Conservation (phyloP, 495 filamentous ascomycete species). For the Penicillium malachiteum region DNA sequence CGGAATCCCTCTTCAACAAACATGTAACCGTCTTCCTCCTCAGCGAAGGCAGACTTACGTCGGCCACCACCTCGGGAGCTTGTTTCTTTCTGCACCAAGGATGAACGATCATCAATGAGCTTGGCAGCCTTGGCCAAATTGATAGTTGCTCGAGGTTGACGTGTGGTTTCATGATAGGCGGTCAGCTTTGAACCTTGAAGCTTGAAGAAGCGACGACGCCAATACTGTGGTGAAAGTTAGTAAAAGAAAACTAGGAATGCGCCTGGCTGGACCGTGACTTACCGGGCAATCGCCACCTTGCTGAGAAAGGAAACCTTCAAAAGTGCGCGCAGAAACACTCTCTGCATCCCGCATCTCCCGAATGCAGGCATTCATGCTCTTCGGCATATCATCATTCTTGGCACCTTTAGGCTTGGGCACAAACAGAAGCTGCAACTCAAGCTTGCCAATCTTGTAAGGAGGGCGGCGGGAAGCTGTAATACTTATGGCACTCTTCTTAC, state of each 20-base stretch:
- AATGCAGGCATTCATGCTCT: conserved; percentile 95
- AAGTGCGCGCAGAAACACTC: conserved; percentile 65
- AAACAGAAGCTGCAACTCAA: conserved; percentile 89
- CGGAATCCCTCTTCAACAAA: conserved; percentile 99
- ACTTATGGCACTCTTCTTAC: conserved; percentile 71
- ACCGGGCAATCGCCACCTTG: conserved; percentile 97
- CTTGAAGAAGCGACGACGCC: conserved; percentile 97
- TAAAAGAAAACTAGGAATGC: background rate
- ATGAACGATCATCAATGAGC: conserved; percentile 87
- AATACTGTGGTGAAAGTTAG: conserved; percentile 62
- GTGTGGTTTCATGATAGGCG: conserved; percentile 92
- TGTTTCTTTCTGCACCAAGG: conserved; percentile 76
- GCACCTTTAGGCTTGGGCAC: conserved; percentile 87
- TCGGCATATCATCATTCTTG: conserved; percentile 95
- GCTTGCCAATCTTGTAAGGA: conserved; percentile 91
- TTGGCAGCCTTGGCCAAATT: conserved; percentile 92
- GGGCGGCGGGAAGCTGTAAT: conserved; percentile 64
- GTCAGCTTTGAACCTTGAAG: conserved; percentile 87
- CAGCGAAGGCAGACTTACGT: conserved; percentile 90
- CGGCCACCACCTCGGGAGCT: conserved; percentile 72
- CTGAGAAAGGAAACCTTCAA: conserved; percentile 88
- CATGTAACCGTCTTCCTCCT: conserved; percentile 99
- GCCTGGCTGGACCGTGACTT: conserved; percentile 43
- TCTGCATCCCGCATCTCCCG: conserved; percentile 89
- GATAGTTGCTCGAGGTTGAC: conserved; percentile 93